Conservation (phyloP, 2,329 filamentous ascomycete species). For the Aspergillus calidoustus region DNA sequence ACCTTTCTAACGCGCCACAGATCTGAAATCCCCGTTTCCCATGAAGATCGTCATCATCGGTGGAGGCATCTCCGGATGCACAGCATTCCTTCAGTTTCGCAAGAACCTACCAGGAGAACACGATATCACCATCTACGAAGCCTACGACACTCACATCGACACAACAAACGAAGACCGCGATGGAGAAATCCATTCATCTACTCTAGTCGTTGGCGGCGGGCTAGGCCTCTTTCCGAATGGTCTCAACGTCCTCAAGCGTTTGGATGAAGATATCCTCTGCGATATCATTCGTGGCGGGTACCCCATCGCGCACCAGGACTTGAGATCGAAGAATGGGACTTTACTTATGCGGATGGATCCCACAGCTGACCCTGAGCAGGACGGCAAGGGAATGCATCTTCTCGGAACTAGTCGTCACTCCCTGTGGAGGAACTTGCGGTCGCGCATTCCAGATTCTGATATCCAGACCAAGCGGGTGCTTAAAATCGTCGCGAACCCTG, state of each 20-base stretch:
- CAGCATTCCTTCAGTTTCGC: slow-evolving; percentile 45
- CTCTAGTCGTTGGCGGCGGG: slow-evolving; percentile 43
- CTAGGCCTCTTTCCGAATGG: slow-evolving; percentile 48
- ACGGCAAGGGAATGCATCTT: slow-evolving; percentile 31
- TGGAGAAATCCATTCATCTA: slow-evolving; percentile 36
- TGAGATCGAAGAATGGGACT: slow-evolving; percentile 43
- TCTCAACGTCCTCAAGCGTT: slow-evolving; percentile 42
- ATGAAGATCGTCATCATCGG: slow-evolving; percentile 52
- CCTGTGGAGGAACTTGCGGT: slow-evolving; percentile 44
- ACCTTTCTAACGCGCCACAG: neutral
- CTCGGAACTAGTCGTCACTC: slow-evolving; percentile 45
- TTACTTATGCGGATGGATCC: slow-evolving; percentile 34
- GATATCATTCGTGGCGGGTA: slow-evolving; percentile 43
- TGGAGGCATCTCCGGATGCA: slow-evolving; percentile 48
- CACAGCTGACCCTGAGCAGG: slow-evolving; percentile 5
- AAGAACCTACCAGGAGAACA: slow-evolving; percentile 42
- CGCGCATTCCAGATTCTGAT: slow-evolving; percentile 38
- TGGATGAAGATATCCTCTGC: slow-evolving; percentile 41
- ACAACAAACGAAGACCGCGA: slow-evolving; percentile 26
- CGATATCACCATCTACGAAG: slow-evolving; percentile 47
- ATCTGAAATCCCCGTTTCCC: neutral
- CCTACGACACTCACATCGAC: slow-evolving; percentile 39
- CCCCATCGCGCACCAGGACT: slow-evolving; percentile 34
- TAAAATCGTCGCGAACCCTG: slow-evolving; percentile 30
- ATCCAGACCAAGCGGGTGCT: slow-evolving; percentile 41